Percentiles rank a stretch among this genome's conserved stretches.
Conservation (phyloP, 345 rosid genomes). For the Brassica incana region DNA sequence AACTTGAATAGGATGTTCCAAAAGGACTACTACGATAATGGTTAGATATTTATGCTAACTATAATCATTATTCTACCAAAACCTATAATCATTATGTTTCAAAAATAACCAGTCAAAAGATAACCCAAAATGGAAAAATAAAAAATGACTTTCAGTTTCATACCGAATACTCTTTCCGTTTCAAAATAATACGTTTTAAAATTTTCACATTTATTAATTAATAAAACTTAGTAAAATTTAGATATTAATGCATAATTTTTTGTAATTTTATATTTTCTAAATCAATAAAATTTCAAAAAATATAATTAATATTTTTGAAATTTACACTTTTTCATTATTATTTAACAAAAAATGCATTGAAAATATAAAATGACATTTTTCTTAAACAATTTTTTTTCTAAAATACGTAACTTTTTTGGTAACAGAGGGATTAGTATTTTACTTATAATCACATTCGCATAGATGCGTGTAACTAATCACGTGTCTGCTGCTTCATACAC, state of each 20-base stretch:
- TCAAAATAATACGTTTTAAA: too few species aligned
- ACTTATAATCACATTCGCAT: slow-evolving; percentile 17
- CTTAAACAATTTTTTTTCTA: too few species aligned
- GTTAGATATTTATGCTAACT: not conserved
- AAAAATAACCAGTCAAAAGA: not conserved
- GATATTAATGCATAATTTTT: too few species aligned
- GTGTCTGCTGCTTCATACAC: slow-evolving; percentile 22
- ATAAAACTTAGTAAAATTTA: too few species aligned
- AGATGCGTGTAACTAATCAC: slow-evolving; percentile 32
- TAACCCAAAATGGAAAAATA: not conserved
- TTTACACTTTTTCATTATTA: too few species aligned
- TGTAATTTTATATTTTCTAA: too few species aligned
- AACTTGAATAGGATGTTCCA: not conserved
- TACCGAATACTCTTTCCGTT: not conserved
- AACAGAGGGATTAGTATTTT: not conserved
- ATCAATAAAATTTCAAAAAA: too few species aligned
- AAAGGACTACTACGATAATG: not conserved
- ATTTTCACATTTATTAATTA: too few species aligned
- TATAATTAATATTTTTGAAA: too few species aligned
- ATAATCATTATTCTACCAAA: not conserved
- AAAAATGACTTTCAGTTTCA: not conserved
- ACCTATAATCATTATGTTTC: not conserved
- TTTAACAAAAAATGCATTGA: too few species aligned
- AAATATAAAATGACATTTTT: too few species aligned
- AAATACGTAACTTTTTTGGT: too few species aligned